Conservation (phyloP, 441 rosid species). For the Gossypium gossypioides region DNA sequence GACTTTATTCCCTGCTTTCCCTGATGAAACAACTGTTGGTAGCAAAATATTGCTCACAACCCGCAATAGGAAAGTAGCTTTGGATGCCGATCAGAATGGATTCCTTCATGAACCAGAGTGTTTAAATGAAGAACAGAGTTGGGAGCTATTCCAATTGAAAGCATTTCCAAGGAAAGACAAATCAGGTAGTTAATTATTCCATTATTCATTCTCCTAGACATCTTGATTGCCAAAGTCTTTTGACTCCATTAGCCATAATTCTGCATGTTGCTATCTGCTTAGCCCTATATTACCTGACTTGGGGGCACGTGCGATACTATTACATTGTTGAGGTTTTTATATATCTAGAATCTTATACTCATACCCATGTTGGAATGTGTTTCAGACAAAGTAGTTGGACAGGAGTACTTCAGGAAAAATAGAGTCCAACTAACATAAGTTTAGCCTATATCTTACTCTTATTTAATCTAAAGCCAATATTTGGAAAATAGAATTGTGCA, state of each 20-base stretch:
- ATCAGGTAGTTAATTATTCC: background rate
- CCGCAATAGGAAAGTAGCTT: conserved; percentile 19
- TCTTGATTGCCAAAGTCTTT: background rate
- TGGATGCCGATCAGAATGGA: conserved; percentile 18
- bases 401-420: background rate
- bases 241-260: background rate
- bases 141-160: conserved; percentile 23
- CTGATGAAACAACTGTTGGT: background rate
- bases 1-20: conserved; percentile 18
- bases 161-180: conserved; percentile 18
- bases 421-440: background rate
- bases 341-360: background rate
- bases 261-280: background rate
- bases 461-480: background rate
- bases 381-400: background rate
- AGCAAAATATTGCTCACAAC: conserved; percentile 30
- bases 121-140: conserved; percentile 21
- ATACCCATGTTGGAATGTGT: background rate
- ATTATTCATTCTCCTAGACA: background rate
- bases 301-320: too few species aligned
- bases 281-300: background rate
- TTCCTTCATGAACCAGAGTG: conserved; percentile 15
- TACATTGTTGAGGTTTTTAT: background rate
- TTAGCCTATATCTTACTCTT: background rate
- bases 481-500: background rate